These are phyloP conservation scores for Chlorophyllum brunneum DNA, from an alignment of 768 basidiomycete genomes.

Conservation along the genomic window DNA sequence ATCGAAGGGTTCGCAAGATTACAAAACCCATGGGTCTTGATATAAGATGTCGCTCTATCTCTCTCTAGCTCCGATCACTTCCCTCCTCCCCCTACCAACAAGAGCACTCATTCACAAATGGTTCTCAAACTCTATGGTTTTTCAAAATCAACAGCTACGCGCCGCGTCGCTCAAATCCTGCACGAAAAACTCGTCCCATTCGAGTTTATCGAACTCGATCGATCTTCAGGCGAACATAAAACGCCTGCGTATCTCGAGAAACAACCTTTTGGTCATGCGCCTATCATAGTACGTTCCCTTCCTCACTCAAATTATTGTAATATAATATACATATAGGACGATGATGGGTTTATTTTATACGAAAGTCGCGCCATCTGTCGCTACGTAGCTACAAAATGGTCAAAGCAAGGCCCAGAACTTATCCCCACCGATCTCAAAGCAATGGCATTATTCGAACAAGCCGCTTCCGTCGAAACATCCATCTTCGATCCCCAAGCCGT, in stretches of 20 bases:
- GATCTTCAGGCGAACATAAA: background rate
- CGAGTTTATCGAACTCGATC: background rate
- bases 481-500: slow-evolving; percentile 42
- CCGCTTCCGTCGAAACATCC: slow-evolving; percentile 35
- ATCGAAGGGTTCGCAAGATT: too few species aligned
- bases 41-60: too few species aligned
- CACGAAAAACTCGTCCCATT: background rate
- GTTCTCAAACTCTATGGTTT: too few species aligned
- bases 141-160: background rate
- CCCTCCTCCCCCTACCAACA: too few species aligned
- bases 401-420: slow-evolving; percentile 35
- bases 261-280: slow-evolving; percentile 53
- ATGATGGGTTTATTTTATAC: slow-evolving; percentile 16
- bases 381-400: slow-evolving; percentile 47
- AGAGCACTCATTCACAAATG: too few species aligned
- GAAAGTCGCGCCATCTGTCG: slow-evolving; percentile 33
- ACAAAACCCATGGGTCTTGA: too few species aligned
- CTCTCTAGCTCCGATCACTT: too few species aligned
- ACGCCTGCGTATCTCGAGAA: background rate
- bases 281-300: slow-evolving; percentile 30
- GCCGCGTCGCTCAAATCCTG: background rate
- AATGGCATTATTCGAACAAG: slow-evolving; percentile 35
- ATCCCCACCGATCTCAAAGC: slow-evolving; percentile 30
- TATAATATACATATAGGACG: too few species aligned
- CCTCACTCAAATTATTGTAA: too few species aligned